Percentiles rank a stretch among this genome's conserved stretches.
Conservation (phyloP, 768 basidiomycete genomes). For the Kwoniella europaea region DNA sequence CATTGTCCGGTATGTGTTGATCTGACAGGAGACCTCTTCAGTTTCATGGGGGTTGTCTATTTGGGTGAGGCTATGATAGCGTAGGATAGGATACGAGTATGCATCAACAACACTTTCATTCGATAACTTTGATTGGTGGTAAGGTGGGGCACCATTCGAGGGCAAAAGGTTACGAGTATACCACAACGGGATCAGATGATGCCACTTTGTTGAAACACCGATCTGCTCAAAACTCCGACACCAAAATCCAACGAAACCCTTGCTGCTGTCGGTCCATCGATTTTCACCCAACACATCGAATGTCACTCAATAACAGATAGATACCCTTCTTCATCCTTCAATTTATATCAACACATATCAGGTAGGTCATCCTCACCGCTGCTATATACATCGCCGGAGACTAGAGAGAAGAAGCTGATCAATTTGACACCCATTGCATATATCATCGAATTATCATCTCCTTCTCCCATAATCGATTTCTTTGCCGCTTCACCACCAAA, state of each 20-base stretch:
- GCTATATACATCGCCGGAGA: background rate
- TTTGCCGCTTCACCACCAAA: background rate
- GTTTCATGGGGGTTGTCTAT: too few species aligned
- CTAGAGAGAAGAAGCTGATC: background rate
- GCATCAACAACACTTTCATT: background rate
- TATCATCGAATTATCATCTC: background rate
- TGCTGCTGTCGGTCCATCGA: conserved; percentile 3
- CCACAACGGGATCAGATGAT: conserved; percentile 9
- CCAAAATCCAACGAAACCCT: conserved; percentile 22
- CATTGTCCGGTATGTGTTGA: background rate
- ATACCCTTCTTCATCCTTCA: conserved; percentile 29
- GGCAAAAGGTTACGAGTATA: background rate
- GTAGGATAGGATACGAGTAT: too few species aligned
- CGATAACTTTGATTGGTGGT: background rate
- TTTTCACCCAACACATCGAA: background rate
- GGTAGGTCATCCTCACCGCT: conserved; percentile 12
- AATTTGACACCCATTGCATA: background rate
- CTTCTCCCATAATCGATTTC: conserved; percentile 1
- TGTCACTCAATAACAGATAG: background rate
- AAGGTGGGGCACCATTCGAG: conserved; percentile 7
- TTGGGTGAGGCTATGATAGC: too few species aligned
- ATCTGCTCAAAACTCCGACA: conserved; percentile 19
- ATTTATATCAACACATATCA: conserved; percentile 14
- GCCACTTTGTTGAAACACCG: background rate
- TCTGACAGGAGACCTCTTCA: too few species aligned